Evolutionary conservation across 1,284 basidiomycete species (phyloP), one percentile per base, ranked within the genome.

Genomic region (Naganishia cerealis): DNA sequence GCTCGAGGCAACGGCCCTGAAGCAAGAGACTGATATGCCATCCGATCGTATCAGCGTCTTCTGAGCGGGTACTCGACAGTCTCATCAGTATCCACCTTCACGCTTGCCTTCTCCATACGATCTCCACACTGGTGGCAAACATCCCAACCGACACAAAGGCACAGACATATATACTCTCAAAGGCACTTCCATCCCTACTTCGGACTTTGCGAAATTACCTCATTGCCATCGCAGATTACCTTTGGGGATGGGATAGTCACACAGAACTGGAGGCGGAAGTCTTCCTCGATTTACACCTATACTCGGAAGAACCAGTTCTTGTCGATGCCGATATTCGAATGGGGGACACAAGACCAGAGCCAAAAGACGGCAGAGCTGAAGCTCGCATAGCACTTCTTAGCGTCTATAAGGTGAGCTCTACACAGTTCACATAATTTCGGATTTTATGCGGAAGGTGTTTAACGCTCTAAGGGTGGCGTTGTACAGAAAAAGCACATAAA

Each of bases 181-280:
- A 68, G 57, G 61, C 59, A 33, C 61, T 68, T 9, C 61, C 67
- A 24, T 68, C 67, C 7, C n/a, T 68, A 33, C 29, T 62, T 15
- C 26, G 67, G 50, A 57, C 67, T 12, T 43, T 65, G 8, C 43
- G 67, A 26, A 69, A 69, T 48, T 57, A 65, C 55, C 62, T 63
- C 10, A 48, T 65, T 52, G 39, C 67, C 24, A 57, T 65, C 8
- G 67, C 61, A 33, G 67, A 69, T n/a, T 69, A 50, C 57, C 56
- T 69, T 21, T 69, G 67, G 67, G 67, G 67, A 57, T 63, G 61
- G 61, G 61, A 52, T 24, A 63, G 61, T 33, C 61, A 39, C 8
- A 5, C 61, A 33, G 61, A 63, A 24, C 38, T 39, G 1, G 61
- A 52, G 3, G 42, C 36, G n/a, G 10, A 53, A 40, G 33, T 63